phyloP scores from a whole-genome alignment of 495 filamentous ascomycete genomes.

The Endocarpon pusillum region DNA sequence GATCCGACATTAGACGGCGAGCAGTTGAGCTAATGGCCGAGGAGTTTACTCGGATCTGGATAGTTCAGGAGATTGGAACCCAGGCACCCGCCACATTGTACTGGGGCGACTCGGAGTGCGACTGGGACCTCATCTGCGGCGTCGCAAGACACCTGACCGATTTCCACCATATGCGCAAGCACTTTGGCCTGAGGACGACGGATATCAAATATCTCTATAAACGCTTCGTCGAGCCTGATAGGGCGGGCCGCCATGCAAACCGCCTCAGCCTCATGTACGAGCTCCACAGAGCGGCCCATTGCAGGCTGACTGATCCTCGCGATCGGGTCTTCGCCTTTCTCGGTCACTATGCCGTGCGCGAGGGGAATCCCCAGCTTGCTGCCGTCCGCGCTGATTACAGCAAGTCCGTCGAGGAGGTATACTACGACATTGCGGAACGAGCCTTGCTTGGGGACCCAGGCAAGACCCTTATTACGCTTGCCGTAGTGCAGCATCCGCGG shows the following conservation, averaged over 20 bases:
- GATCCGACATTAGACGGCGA: background rate
- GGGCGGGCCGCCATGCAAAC: background rate
- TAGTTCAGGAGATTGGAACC: background rate
- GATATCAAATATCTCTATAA: too few relatives aligned
- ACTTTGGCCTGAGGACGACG: background rate
- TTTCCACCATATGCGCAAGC: background rate
- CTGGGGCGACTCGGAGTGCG: background rate
- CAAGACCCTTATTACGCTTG: too few relatives aligned
- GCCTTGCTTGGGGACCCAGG: too few relatives aligned
- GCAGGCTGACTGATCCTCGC: conserved; percentile 2
- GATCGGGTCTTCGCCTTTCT: conserved; percentile 1
- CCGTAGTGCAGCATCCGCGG: too few relatives aligned
- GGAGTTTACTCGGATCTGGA: conserved; percentile 1
- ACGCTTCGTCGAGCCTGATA: background rate
- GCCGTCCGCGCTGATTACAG: too few relatives aligned
- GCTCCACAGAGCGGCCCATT: background rate
- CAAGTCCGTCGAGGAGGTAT: too few relatives aligned
- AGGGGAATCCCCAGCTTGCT: too few relatives aligned
- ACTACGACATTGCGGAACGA: too few relatives aligned
- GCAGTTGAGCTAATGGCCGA: conserved; percentile 1
- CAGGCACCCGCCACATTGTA: background rate
- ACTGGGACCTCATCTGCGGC: background rate
- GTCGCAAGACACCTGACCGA: background rate
- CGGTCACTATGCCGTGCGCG: too few relatives aligned
- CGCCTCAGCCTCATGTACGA: background rate